Evolutionary conservation across 108 stramenopile species (phyloP).

Genomic region (Cafeteria roenbergensis): DNA sequence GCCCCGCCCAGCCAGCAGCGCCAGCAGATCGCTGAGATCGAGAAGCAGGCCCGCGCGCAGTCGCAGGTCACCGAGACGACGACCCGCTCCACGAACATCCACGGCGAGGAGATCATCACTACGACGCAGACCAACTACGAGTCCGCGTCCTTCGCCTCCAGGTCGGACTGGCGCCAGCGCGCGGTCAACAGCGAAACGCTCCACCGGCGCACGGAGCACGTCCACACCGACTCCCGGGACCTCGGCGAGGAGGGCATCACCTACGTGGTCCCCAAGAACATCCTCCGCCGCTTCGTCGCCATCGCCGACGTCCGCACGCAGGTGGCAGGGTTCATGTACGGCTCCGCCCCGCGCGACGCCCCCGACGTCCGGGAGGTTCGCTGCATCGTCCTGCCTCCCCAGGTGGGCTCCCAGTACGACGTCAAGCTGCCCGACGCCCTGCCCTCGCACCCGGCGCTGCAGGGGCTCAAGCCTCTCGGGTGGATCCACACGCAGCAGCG

Average conservation of each 20-base stretch:
- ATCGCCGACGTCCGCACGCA: constrained; percentile 88
- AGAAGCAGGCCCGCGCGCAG: constrained; percentile 87
- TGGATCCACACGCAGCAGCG: constrained; percentile 98
- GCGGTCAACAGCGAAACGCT: constrained; percentile 98
- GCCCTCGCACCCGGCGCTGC: constrained; percentile 64
- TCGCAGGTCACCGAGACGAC: constrained; percentile 89
- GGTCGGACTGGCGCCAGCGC: constrained; percentile 93
- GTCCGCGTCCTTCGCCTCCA: constrained; percentile 85
- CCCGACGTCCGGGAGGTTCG: constrained; percentile 89
- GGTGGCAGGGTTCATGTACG: constrained; percentile 90
- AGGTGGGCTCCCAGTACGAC: constrained; percentile 87
- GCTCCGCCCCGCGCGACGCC: constrained; percentile 84
- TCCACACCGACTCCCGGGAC: constrained; percentile 90
- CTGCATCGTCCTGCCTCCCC: constrained; percentile 88
- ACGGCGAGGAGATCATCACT: constrained; percentile 94
- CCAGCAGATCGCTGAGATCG: constrained; percentile 97
- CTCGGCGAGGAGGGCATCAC: constrained; percentile 86
- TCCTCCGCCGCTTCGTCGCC: constrained; percentile 86
- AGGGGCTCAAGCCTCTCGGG: constrained; percentile 89
- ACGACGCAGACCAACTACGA: constrained; percentile 95
- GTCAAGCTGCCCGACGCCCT: constrained; percentile 79
- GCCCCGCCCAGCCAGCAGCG: constrained; percentile 93
- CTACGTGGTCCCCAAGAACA: constrained; percentile 94
- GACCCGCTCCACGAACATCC: constrained; percentile 92
- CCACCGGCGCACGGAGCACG: constrained; percentile 89